phyloP scores from a whole-genome alignment of 768 basidiomycete genomes.

The Mycena vulgaris region DNA sequence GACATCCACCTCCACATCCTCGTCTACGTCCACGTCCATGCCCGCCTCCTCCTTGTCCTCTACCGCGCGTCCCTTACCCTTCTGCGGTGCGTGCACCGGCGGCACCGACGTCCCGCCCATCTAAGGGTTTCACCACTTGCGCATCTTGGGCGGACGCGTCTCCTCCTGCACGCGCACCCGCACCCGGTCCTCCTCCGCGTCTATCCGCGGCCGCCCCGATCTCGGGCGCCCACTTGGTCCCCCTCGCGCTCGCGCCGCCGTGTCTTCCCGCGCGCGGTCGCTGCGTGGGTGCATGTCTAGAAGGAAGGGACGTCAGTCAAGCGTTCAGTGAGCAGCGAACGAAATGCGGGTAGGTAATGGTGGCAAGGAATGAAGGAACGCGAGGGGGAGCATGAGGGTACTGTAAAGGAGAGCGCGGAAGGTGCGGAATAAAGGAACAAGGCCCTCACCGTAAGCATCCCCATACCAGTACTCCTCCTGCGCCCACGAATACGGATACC shows the following conservation, averaged over 20 bases:
- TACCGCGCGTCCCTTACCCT: not conserved
- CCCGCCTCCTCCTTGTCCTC: not conserved
- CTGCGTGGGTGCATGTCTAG: not conserved
- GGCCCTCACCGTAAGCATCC: not conserved
- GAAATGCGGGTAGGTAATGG: not conserved
- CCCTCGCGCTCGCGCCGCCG: not conserved
- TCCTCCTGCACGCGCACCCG: not conserved
- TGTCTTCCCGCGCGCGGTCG: not conserved
- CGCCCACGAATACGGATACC: too few species aligned
- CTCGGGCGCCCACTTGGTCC: too few species aligned
- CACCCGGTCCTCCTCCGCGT: too few species aligned
- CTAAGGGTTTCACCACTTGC: not conserved
- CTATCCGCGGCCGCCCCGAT: too few species aligned
- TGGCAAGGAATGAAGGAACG: not conserved
- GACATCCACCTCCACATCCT: too few species aligned
- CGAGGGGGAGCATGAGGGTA: not conserved
- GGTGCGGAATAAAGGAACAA: not conserved
- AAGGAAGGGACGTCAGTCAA: not conserved
- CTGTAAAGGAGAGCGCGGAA: not conserved
- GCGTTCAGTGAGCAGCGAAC: too few species aligned
- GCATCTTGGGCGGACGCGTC: not conserved
- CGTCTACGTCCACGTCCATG: too few species aligned
- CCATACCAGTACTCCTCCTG: too few species aligned
- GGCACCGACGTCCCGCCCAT: too few species aligned
- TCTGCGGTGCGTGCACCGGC: too few species aligned